Percentiles rank a stretch among this genome's conserved stretches.
Conservation (phyloP, 2,329 filamentous ascomycete species). For the Cyanodermella asteris region DNA sequence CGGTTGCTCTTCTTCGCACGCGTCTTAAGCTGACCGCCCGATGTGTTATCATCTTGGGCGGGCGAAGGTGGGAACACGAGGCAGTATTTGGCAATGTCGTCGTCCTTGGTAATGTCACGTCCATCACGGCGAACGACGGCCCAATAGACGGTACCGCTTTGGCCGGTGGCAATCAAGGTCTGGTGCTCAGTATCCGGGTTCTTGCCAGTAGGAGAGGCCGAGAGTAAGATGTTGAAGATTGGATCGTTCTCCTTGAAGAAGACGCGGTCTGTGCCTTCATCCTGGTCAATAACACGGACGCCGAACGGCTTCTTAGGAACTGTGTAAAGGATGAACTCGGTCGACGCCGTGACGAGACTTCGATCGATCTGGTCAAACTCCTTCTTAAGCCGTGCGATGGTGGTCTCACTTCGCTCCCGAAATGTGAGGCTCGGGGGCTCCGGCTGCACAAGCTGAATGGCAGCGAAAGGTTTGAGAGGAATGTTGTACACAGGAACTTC, state of each 20-base stretch:
- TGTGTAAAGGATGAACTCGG: conserved; percentile 82
- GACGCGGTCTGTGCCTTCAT: conserved; percentile 77
- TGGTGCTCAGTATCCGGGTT: conserved; percentile 40
- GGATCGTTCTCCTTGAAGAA: conserved; percentile 84
- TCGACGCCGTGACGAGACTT: conserved; percentile 71
- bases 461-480: conserved; percentile 88
- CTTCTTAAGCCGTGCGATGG: conserved; percentile 88
- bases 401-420: conserved; percentile 62
- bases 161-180: conserved; percentile 73
- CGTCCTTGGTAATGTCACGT: conserved; percentile 51
- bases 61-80: conserved; percentile 76
- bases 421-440: conserved; percentile 37
- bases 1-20: conserved; percentile 73
- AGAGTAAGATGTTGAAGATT: conserved; percentile 82
- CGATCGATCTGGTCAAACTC: conserved; percentile 95
- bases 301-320: conserved; percentile 73
- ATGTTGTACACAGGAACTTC: conserved; percentile 83
- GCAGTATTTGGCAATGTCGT: conserved; percentile 61
- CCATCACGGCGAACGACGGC: no score
- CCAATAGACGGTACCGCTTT: conserved; percentile 96
- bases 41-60: conserved; percentile 70
- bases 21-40: conserved; percentile 85
- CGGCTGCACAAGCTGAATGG: conserved; percentile 49
- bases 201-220: conserved; percentile 39
- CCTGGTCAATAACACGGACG: conserved; percentile 79